Evolutionary conservation across 163 green algal genomes (phyloP).

Genomic region (Prototheca stagnorum): DNA sequence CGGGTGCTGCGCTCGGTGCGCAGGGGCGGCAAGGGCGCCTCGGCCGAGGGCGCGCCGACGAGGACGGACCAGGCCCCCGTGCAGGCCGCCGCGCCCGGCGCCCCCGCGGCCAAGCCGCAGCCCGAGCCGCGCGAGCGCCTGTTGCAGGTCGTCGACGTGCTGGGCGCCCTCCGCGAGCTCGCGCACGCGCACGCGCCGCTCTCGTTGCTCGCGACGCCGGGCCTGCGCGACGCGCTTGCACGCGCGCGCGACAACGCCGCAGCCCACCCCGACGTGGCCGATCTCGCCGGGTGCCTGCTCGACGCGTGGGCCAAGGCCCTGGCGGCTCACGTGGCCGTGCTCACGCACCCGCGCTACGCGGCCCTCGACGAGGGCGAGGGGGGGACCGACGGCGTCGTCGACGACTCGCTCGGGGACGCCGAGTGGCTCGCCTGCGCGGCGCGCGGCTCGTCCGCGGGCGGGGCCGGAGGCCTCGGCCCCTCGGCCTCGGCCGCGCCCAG

Average conservation of each 20-base stretch:
- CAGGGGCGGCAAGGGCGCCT: too few species aligned
- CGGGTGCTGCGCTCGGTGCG: too few species aligned
- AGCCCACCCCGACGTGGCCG: not conserved
- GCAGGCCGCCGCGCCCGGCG: too few species aligned
- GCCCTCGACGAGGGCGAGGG: not conserved
- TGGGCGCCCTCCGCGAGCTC: constrained; percentile 13
- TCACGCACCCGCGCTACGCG: not conserved
- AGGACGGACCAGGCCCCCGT: too few species aligned
- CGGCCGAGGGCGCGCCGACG: too few species aligned
- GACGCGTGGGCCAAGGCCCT: constrained; percentile 7
- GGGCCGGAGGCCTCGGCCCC: too few species aligned
- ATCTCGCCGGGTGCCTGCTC: not conserved
- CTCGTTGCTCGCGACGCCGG: constrained; percentile 3
- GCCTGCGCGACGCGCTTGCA: not conserved
- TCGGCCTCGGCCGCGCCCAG: too few species aligned
- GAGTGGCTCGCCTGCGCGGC: too few species aligned
- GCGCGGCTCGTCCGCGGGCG: too few species aligned
- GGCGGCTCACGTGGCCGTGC: constrained; percentile 3
- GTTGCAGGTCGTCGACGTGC: too few species aligned
- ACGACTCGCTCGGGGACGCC: not conserved
- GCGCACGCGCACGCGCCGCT: constrained; percentile 16
- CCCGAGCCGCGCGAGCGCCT: too few species aligned
- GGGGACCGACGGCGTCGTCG: not conserved
- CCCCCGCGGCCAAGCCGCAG: too few species aligned
- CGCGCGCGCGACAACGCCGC: not conserved